phyloP scores from a whole-genome alignment of 495 filamentous ascomycete genomes.

The Penicillium macrosclerotiorum region DNA sequence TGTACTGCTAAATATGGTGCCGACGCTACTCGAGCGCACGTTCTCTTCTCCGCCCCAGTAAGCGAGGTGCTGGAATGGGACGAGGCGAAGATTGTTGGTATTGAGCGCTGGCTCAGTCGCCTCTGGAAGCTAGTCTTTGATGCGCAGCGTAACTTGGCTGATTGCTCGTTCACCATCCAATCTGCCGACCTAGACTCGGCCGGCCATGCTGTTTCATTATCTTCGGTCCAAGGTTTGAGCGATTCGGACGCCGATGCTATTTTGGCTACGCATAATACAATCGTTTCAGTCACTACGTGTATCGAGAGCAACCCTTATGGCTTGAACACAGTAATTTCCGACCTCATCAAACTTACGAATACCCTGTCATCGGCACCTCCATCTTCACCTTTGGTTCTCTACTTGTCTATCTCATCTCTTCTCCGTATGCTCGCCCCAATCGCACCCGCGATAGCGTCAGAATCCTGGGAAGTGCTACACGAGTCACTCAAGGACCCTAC shows the following conservation, averaged over 20 bases:
- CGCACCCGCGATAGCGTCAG: conserved; percentile 72
- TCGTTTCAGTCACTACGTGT: conserved; percentile 64
- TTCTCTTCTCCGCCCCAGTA: conserved; percentile 83
- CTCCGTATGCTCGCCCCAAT: conserved; percentile 74
- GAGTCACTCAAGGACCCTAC: conserved; percentile 16
- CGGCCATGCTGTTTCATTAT: conserved; percentile 22
- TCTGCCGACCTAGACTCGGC: conserved; percentile 15
- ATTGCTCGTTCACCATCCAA: conserved; percentile 22
- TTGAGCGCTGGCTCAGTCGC: conserved; percentile 74
- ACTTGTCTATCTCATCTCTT: conserved; percentile 47
- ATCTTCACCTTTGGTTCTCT: conserved; percentile 31
- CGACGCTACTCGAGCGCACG: conserved; percentile 80
- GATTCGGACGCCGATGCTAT: conserved; percentile 58
- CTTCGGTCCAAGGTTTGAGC: conserved; percentile 31
- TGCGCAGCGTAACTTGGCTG: conserved; percentile 22
- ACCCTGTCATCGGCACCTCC: conserved; percentile 42
- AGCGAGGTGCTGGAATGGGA: conserved; percentile 86
- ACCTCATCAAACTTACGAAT: conserved; percentile 78
- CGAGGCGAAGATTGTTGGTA: conserved; percentile 73
- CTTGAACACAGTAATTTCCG: conserved; percentile 79
- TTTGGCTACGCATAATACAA: conserved; percentile 62
- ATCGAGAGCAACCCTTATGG: conserved; percentile 63
- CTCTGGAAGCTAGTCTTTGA: conserved; percentile 58
- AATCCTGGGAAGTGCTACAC: conserved; percentile 69
- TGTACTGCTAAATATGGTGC: conserved; percentile 74